phyloP scores from a whole-genome alignment of 306 rosid species.

The Potentilla sterilis region DNA sequence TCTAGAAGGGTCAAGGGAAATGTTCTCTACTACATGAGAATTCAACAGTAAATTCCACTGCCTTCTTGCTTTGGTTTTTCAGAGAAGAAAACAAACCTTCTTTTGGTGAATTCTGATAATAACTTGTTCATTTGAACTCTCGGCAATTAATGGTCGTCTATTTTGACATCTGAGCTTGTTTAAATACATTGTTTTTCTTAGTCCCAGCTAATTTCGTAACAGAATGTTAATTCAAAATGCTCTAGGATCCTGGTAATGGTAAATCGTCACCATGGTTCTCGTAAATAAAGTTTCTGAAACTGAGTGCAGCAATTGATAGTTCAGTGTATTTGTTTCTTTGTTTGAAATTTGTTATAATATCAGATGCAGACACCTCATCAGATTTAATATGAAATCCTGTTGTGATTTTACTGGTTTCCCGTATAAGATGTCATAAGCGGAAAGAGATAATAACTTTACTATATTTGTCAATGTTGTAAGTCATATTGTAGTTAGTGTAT shows the following conservation, averaged over 20 bases:
- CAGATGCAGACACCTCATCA: neutral
- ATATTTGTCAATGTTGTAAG: neutral
- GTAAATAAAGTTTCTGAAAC: neutral
- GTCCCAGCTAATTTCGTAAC: neutral
- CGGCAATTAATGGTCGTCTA: neutral
- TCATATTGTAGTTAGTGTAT: neutral
- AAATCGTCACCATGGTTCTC: neutral
- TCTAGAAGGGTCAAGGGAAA: neutral
- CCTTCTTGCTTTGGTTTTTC: neutral
- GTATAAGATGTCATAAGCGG: neutral
- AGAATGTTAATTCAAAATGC: neutral
- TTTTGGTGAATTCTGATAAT: neutral
- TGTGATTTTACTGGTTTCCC: neutral
- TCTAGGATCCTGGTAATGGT: neutral
- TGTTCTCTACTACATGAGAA: neutral
- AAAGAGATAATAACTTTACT: neutral
- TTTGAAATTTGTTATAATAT: neutral
- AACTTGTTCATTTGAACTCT: neutral
- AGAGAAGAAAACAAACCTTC: neutral
- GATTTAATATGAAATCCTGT: neutral
- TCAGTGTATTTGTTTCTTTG: neutral
- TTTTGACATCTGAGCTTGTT: neutral
- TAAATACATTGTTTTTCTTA: neutral
- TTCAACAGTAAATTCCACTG: neutral
- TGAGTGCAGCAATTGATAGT: neutral